Evolutionary conservation across 2,329 filamentous ascomycete genomes (phyloP), one percentile per base, ranked within the genome.

Genomic region (Dothistroma pini): DNA sequence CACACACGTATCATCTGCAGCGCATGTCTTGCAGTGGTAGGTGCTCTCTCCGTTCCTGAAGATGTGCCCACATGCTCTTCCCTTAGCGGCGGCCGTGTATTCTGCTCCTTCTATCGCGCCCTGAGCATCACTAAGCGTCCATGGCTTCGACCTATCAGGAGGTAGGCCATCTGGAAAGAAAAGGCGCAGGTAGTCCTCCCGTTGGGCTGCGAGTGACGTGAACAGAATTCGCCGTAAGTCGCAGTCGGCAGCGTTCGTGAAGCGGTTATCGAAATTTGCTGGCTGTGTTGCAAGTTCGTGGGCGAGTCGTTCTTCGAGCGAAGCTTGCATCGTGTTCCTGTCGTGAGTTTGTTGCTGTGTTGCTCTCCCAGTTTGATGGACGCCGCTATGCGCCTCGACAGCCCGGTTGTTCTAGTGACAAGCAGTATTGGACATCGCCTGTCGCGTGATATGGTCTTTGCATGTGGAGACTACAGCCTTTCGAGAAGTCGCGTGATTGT

Each of bases 41-140:
- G 91, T 93, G 59, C 92, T 93, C 79, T 99, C 95, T 55, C 93
- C 95, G 14, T 86, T 84, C 77, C 93, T 93, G 83, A 99, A 96
- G 64, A 99, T 97, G 79, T 99, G 96, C 4, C 95, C 96, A 75
- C 95, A 99, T 52, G 92, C 88, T 76, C 96, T 96, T 58, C 96
- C 95, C 68, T 91, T 86, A 14, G 95, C 95, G 7, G 90, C 89
- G 68, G 93, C 89, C 21, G 91, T 95, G 74, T 97, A 99, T 75
- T 99, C 96, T 34, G 93, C 91, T 11, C 95, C 93, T 72, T 96
- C 92, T 60, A 91, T 83, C n/a, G 91, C 91, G 19, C 93, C 93
- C 74, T 99, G 96, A 16, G 93, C 93, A 69, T 91, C 87, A 63
- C 89, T 85, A 44, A 99, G 81, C 75, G 89, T 95, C 83, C 93